Base-by-base conservation (phyloP, 2,329 filamentous ascomycete genomes). In the Claviceps sp. region DNA sequence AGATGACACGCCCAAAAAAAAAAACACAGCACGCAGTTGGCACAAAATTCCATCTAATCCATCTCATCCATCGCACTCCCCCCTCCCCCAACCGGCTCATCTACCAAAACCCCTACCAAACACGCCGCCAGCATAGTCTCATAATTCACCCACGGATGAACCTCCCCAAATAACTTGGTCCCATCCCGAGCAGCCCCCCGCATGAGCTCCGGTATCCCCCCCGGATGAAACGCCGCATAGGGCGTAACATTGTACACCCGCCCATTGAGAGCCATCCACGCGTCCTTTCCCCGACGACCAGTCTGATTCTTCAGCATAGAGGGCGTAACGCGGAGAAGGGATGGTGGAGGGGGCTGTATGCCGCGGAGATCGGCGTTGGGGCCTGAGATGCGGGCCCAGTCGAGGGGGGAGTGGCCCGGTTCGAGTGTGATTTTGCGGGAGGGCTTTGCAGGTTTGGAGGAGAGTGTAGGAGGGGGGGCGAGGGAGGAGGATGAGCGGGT, bases 181-280 rank as follows among this genome's bases (percentile, higher is more conserved):
- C 77, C 81, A 62, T 85, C 82, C 52, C 74, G 69, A 0, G 74
- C 82, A 0, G 82, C 82, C 37, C 73, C 76, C 36, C 79, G 71
- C 65, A 85, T 67, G 56, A 93, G 66, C 69, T 94, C 87, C 4
- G 81, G 80, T 59, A 84, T 79, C 8, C 87, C 93, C 22, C 93
- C 93, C 0, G 93, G 93, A 65, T 98, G 93, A 64, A 89, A 98
- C 1, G 86, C 82, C 38, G 89, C 65, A 64, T 97, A 98, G 0
- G 91, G 89, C 0, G 84, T 85, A 53, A 98, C 84, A 62, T 97
- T 97, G 70, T 97, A 98, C 30, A 97, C 91, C 61, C 87, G 86
- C 1, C 91, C 90, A 54, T 88, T 85, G 55, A 95, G 84, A 1
- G 82, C 87, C 54, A 86, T 94, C 93, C 93, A 98, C 0, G 90